Evolutionary conservation across 257 asterid species (phyloP).

Genomic region (Gynochthodes officinalis): DNA sequence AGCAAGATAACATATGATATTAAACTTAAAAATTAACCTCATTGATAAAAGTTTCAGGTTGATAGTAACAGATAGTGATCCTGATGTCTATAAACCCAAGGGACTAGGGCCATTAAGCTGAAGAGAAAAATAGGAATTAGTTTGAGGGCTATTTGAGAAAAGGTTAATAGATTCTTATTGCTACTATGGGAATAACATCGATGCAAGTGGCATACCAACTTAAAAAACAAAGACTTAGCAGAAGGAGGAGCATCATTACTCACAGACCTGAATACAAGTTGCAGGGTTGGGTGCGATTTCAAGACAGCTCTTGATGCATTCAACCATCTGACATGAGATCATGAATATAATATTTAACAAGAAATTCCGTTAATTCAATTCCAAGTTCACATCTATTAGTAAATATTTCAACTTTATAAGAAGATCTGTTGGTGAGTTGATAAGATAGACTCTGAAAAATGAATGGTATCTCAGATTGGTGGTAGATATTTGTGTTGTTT

Average conservation of each 20-base stretch:
- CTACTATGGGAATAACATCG: background rate
- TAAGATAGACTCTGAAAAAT: background rate
- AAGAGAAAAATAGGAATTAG: too few species aligned
- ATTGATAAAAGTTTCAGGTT: background rate
- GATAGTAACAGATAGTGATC: background rate
- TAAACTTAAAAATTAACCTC: background rate
- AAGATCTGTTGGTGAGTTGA: background rate
- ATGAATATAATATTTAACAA: background rate
- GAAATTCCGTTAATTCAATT: background rate
- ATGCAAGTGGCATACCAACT: background rate
- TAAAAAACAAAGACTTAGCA: background rate
- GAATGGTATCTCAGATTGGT: background rate
- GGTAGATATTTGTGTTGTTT: background rate
- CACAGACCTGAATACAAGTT: constrained; percentile 33
- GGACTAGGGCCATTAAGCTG: too few species aligned
- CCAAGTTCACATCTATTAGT: background rate
- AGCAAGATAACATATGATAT: background rate
- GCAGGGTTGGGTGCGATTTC: constrained; percentile 44
- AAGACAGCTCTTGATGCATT: constrained; percentile 45
- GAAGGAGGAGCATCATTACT: background rate
- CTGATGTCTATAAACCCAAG: background rate
- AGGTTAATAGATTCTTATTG: background rate
- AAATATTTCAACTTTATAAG: background rate
- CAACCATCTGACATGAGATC: constrained; percentile 41
- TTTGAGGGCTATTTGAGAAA: too few species aligned